phyloP scores from a whole-genome alignment of 2,329 filamentous ascomycete genomes.

The Fonsecaea nubica region DNA sequence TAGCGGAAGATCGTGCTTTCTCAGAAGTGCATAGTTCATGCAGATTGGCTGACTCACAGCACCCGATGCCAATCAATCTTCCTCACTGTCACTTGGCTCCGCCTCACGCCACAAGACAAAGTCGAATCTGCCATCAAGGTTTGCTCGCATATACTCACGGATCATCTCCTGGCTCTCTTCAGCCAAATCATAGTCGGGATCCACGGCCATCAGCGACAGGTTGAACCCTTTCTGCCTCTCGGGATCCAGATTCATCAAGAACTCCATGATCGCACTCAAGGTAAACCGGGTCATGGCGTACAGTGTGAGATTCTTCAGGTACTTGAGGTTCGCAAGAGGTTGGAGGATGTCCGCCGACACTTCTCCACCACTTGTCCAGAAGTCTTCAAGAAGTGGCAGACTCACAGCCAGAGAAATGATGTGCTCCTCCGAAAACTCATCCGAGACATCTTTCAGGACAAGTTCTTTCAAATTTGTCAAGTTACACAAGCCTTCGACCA shows the following conservation, averaged over 20 bases:
- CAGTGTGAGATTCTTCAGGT: constrained; percentile 42
- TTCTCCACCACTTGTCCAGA: constrained; percentile 45
- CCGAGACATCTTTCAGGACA: constrained; percentile 46
- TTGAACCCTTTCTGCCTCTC: constrained; percentile 43
- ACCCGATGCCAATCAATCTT: constrained; percentile 25
- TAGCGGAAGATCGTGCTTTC: not conserved
- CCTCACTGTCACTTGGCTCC: constrained; percentile 39
- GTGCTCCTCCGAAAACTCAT: constrained; percentile 44
- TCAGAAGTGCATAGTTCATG: not conserved
- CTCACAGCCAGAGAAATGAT: constrained; percentile 42
- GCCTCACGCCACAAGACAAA: constrained; percentile 39
- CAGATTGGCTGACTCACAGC: not conserved
- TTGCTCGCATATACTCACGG: constrained; percentile 39
- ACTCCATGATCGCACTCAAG: constrained; percentile 43
- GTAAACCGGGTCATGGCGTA: constrained; percentile 47
- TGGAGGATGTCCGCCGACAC: constrained; percentile 44
- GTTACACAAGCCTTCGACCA: constrained; percentile 43
- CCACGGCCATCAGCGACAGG: constrained; percentile 43
- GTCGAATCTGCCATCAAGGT: constrained; percentile 39
- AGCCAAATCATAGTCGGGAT: constrained; percentile 37
- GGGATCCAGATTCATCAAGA: constrained; percentile 42
- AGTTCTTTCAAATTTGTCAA: constrained; percentile 44
- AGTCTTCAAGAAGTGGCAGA: constrained; percentile 44
- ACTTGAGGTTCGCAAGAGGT: constrained; percentile 42
- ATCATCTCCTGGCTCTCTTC: constrained; percentile 44